Evolutionary conservation across 2,329 filamentous ascomycete genomes (phyloP).

Genomic region (Penicillium sp.): DNA sequence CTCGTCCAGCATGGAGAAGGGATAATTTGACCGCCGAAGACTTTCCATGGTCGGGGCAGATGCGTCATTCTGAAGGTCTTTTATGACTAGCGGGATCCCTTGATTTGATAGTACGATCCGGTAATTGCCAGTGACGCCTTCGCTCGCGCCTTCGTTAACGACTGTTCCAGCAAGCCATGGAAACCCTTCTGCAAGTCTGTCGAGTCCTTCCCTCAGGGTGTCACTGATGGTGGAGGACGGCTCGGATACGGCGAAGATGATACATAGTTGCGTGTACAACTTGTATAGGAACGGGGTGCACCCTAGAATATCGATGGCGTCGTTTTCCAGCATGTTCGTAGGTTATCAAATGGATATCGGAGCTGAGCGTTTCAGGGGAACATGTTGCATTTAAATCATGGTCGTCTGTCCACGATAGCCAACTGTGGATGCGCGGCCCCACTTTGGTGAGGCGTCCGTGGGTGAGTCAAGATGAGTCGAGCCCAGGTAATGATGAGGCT

Average conservation of each 20-base stretch:
- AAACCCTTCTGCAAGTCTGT: constrained; percentile 11
- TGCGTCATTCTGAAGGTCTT: constrained; percentile 45
- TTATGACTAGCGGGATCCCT: constrained; percentile 44
- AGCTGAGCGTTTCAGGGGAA: not conserved
- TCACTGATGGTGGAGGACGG: constrained; percentile 9
- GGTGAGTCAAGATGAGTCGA: not conserved
- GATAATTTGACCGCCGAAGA: constrained; percentile 45
- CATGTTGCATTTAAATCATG: not conserved
- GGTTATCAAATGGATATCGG: not conserved
- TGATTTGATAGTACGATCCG: constrained; percentile 40
- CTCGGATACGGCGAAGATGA: constrained; percentile 10
- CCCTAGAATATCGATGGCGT: constrained; percentile 14
- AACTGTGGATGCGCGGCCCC: not conserved
- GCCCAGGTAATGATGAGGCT: not conserved
- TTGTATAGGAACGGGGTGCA: constrained; percentile 14
- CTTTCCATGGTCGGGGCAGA: constrained; percentile 42
- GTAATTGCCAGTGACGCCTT: constrained; percentile 37
- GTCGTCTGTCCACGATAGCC: not conserved
- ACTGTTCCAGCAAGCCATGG: constrained; percentile 42
- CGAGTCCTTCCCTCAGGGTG: constrained; percentile 16
- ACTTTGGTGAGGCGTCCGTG: not conserved
- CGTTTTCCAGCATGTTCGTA: not conserved
- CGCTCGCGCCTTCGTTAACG: constrained; percentile 34
- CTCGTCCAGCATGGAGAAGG: constrained; percentile 54
- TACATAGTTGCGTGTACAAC: constrained; percentile 21